These are phyloP conservation scores for Geotrichum candidum DNA, from an alignment of 1,139 yeast genomes.

Conservation along the genomic window DNA sequence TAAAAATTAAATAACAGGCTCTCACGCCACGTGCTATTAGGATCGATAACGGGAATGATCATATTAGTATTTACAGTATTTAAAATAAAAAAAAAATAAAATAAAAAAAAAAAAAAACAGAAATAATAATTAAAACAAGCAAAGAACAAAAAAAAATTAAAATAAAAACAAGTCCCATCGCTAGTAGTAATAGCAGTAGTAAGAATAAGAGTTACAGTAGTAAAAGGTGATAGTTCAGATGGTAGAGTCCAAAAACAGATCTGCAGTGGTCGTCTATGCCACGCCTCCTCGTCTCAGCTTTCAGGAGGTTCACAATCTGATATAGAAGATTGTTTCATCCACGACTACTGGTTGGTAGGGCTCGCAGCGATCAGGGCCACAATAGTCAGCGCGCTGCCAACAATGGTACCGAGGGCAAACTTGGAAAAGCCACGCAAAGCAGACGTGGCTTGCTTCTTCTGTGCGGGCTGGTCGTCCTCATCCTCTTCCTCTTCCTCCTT, in stretches of 20 bases:
- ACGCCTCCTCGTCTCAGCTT: neutral
- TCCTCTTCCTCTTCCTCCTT: slow-evolving; percentile 2
- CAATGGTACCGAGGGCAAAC: slow-evolving; percentile 22
- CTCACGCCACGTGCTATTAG: no score
- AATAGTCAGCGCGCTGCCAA: slow-evolving; percentile 26
- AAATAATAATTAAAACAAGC: neutral
- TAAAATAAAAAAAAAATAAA: neutral
- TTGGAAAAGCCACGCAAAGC: slow-evolving; percentile 5
- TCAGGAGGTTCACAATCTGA: neutral
- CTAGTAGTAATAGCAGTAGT: neutral
- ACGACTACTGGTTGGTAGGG: slow-evolving; percentile 5
- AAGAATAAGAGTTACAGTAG: no score
- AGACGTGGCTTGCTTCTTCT: neutral
- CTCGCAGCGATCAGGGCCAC: slow-evolving; percentile 24
- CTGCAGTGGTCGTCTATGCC: neutral
- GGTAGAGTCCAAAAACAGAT: neutral
- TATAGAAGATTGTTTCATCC: neutral
- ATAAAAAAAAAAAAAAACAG: neutral
- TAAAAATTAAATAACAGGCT: no score
- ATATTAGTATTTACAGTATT: no score
- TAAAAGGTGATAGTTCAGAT: no score
- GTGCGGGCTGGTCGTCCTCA: neutral
- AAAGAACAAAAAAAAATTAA: no score
- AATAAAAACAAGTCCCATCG: neutral
- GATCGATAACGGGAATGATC: no score